phyloP scores from a whole-genome alignment of 2,329 filamentous ascomycete genomes.

The Pestalotiopsis sp. region DNA sequence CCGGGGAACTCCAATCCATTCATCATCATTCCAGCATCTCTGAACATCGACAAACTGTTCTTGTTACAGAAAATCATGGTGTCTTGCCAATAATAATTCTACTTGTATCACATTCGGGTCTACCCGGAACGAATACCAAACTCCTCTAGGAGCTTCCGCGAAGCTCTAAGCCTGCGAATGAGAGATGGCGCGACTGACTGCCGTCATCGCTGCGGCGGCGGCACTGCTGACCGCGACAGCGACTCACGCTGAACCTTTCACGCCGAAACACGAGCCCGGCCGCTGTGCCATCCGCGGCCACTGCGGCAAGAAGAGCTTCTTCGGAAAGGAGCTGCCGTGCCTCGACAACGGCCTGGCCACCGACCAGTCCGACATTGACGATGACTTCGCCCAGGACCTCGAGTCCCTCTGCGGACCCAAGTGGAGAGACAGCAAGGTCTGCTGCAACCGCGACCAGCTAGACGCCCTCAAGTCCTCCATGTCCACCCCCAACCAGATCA shows the following conservation, averaged over 20 bases:
- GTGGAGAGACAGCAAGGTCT: slow-evolving; percentile 83
- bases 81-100: not conserved
- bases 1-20: not conserved
- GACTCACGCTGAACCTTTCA: slow-evolving; percentile 35
- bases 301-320: slow-evolving; percentile 89
- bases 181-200: slow-evolving; percentile 42
- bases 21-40: not conserved
- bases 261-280: slow-evolving; percentile 78
- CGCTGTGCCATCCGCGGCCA: slow-evolving; percentile 89
- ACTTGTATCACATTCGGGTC: not conserved
- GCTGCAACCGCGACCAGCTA: slow-evolving; percentile 82
- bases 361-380: slow-evolving; percentile 59
- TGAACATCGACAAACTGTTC: not conserved
- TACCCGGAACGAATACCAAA: not conserved
- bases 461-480: slow-evolving; percentile 81
- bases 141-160: not conserved
- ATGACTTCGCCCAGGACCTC: slow-evolving; percentile 73
- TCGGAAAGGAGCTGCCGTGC: slow-evolving; percentile 87
- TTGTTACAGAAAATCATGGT: not conserved
- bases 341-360: slow-evolving; percentile 85
- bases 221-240: slow-evolving; percentile 35
- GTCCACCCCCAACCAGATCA: slow-evolving; percentile 83
- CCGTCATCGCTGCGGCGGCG: slow-evolving; percentile 34
- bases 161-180: not conserved
- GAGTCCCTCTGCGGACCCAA: slow-evolving; percentile 84